Evolutionary conservation across 768 basidiomycete species (phyloP).

Genomic region (Collybia nuda): DNA sequence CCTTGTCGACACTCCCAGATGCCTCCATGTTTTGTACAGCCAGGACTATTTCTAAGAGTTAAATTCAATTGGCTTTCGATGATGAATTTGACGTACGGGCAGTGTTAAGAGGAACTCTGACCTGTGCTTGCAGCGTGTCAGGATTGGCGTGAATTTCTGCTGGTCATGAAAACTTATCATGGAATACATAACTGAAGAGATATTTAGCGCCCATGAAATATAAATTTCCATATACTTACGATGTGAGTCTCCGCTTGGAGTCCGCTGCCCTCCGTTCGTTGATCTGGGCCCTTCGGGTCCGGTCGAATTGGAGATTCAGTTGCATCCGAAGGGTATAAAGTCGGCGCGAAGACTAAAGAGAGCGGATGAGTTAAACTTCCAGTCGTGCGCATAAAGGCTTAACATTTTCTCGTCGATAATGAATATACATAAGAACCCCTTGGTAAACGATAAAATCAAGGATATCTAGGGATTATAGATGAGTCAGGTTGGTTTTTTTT

Average conservation of each 20-base stretch:
- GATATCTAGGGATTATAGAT: conserved; percentile 28
- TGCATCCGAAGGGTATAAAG: conserved; percentile 30
- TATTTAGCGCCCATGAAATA: background rate
- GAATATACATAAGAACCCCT: conserved; percentile 52
- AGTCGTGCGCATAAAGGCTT: conserved; percentile 25
- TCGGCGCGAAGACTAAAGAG: conserved; percentile 42
- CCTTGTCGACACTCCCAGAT: conserved; percentile 52
- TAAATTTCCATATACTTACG: conserved; percentile 33
- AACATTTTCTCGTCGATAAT: conserved; percentile 28
- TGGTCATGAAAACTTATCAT: conserved; percentile 31
- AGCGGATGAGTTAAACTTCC: conserved; percentile 9
- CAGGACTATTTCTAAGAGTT: conserved; percentile 33
- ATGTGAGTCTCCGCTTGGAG: conserved; percentile 61
- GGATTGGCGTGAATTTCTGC: background rate
- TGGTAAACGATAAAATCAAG: conserved; percentile 58
- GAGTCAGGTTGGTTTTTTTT: background rate
- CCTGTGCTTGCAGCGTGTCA: conserved; percentile 33
- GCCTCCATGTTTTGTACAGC: conserved; percentile 82
- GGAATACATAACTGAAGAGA: conserved; percentile 45
- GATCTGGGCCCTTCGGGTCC: conserved; percentile 53
- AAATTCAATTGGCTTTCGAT: background rate
- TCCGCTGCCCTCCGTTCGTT: conserved; percentile 59
- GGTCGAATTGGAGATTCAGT: conserved; percentile 17
- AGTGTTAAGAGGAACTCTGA: conserved; percentile 63
- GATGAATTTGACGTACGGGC: conserved; percentile 29